phyloP scores from a whole-genome alignment of 805 yeast species.

The Candida wancherniae region DNA sequence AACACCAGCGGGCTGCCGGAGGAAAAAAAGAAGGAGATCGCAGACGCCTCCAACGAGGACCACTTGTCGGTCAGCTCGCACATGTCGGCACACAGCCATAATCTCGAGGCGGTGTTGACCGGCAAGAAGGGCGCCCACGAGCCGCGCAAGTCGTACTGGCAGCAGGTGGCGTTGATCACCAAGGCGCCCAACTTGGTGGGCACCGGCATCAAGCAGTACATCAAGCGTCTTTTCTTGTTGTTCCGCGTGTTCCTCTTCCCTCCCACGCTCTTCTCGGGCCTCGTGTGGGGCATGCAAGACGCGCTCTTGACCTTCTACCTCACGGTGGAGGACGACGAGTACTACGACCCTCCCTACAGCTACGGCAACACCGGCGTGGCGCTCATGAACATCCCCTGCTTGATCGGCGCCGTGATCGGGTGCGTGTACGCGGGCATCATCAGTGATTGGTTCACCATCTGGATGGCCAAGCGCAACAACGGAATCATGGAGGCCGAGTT shows the following conservation, averaged over 20 bases:
- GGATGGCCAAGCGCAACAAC: constrained; percentile 55
- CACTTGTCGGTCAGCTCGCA: constrained; percentile 12
- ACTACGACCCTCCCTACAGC: constrained; percentile 62
- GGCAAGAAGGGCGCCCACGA: constrained; percentile 37
- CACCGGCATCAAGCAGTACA: constrained; percentile 60
- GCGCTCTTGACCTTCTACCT: constrained; percentile 70
- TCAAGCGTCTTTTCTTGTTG: constrained; percentile 45
- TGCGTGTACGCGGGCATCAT: constrained; percentile 60
- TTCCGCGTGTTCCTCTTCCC: constrained; percentile 59
- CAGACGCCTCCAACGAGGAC: constrained; percentile 3
- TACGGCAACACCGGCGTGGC: constrained; percentile 66
- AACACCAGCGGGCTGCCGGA: background rate
- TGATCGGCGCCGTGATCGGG: constrained; percentile 62
- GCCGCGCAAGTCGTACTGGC: constrained; percentile 37
- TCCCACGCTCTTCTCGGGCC: constrained; percentile 58
- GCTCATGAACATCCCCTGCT: constrained; percentile 67
- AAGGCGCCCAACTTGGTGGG: constrained; percentile 59
- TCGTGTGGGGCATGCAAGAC: constrained; percentile 81
- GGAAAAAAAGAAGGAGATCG: constrained; percentile 1
- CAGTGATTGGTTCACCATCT: constrained; percentile 56
- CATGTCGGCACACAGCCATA: constrained; percentile 11
- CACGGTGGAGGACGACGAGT: constrained; percentile 66
- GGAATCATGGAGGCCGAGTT: constrained; percentile 65
- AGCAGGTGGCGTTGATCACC: constrained; percentile 46
- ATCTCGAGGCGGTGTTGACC: constrained; percentile 12